These are phyloP conservation scores for Backusella morwellensis DNA, from an alignment of 192 early-diverging fungal genomes.

Conservation along the genomic window DNA sequence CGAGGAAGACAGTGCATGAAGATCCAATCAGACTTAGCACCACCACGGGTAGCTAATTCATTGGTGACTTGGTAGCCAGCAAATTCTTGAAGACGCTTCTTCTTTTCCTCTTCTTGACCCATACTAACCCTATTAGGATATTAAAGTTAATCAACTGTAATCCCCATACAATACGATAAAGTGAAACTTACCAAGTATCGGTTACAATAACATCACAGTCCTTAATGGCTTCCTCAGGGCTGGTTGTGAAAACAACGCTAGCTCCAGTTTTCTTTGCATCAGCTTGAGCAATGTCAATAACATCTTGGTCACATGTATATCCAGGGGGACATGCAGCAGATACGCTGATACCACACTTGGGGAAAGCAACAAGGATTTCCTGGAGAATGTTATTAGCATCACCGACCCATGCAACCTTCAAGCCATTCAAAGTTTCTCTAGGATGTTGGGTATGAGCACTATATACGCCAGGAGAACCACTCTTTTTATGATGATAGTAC, in stretches of 20 bases:
- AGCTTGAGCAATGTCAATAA: slow-evolving; percentile 64
- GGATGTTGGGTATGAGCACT: slow-evolving; percentile 50
- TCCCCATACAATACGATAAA: not conserved
- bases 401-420: slow-evolving; percentile 97
- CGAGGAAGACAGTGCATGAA: slow-evolving; percentile 99
- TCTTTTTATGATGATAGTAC: slow-evolving; percentile 42
- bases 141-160: not conserved
- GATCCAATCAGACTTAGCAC: slow-evolving; percentile 86
- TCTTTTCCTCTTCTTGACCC: slow-evolving; percentile 95
- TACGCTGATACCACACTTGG: slow-evolving; percentile 83
- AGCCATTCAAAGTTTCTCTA: slow-evolving; percentile 55
- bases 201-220: slow-evolving; percentile 91
- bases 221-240: slow-evolving; percentile 76
- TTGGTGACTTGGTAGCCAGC: slow-evolving; percentile 86
- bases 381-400: slow-evolving; percentile 98
- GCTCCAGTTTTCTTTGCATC: slow-evolving; percentile 58
- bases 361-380: slow-evolving; percentile 85
- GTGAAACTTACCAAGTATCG: slow-evolving; percentile 80
- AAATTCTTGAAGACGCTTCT: slow-evolving; percentile 77
- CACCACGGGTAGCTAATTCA: slow-evolving; percentile 74
- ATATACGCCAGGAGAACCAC: slow-evolving; percentile 31
- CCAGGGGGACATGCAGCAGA: slow-evolving; percentile 82
- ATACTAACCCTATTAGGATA: slow-evolving; percentile 73
- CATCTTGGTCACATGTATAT: slow-evolving; percentile 71
- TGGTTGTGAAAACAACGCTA: slow-evolving; percentile 52